Conservation (phyloP, 345 rosid species). For the Limnanthes douglasii region DNA sequence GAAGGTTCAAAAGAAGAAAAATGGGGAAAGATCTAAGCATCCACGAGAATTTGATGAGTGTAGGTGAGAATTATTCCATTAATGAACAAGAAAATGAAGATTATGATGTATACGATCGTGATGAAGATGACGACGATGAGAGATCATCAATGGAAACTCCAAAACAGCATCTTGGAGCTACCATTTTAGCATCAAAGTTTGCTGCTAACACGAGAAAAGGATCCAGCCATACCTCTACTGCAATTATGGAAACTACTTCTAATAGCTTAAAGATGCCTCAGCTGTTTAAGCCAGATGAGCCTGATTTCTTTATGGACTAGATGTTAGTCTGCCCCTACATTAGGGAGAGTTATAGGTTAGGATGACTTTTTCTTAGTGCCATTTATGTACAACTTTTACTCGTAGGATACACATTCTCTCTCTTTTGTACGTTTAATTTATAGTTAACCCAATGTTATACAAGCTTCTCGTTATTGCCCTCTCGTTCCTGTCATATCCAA, state of each 20-base stretch:
- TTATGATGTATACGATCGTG: slow-evolving; percentile 12
- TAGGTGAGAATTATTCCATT: slow-evolving; percentile 13
- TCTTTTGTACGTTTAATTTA: too few species aligned
- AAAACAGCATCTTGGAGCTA: slow-evolving; percentile 36
- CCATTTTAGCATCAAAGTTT: slow-evolving; percentile 51
- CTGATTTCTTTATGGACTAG: slow-evolving; percentile 41
- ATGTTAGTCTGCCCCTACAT: too few species aligned
- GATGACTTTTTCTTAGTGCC: too few species aligned
- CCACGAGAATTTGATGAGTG: slow-evolving; percentile 20
- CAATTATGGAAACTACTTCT: slow-evolving; percentile 22
- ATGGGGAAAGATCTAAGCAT: slow-evolving; percentile 38
- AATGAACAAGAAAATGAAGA: slow-evolving; percentile 15
- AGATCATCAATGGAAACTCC: slow-evolving; percentile 6
- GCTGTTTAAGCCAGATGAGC: slow-evolving; percentile 69
- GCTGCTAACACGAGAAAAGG: slow-evolving; percentile 53
- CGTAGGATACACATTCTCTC: too few species aligned
- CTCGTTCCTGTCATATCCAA: too few species aligned
- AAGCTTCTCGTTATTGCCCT: too few species aligned
- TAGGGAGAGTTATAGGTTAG: too few species aligned
- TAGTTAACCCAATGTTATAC: too few species aligned
- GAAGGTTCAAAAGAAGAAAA: slow-evolving; percentile 47
- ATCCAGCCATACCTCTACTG: slow-evolving; percentile 13
- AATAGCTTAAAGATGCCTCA: slow-evolving; percentile 57
- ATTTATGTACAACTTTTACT: too few species aligned
- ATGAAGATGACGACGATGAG: slow-evolving; percentile 8